Percentiles rank a stretch among this genome's conserved stretches.
These are phyloP conservation scores for Trichocomaceae sp. DNA, from an alignment of 2,329 filamentous ascomycete species.

Conservation along the genomic window DNA sequence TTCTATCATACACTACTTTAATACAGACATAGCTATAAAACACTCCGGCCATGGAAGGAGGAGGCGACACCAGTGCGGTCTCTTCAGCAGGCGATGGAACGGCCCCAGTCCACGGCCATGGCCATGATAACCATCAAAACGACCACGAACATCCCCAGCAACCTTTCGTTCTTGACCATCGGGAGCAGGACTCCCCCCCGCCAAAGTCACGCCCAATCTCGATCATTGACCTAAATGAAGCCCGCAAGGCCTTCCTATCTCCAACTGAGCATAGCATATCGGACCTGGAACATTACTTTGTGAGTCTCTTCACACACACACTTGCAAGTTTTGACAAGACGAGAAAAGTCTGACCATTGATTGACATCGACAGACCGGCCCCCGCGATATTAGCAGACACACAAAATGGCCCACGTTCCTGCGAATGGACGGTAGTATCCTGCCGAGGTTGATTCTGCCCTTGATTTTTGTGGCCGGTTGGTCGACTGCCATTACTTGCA, in stretches of 20 bases:
- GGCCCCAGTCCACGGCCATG: slow-evolving; percentile 18
- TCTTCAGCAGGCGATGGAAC: slow-evolving; percentile 13
- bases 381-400: slow-evolving; percentile 63
- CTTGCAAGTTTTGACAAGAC: background rate
- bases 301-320: slow-evolving; percentile 23
- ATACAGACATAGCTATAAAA: background rate
- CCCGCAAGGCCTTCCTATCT: slow-evolving; percentile 3
- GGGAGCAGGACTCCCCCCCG: slow-evolving; percentile 21
- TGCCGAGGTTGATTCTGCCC: slow-evolving; percentile 68
- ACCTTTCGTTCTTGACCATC: slow-evolving; percentile 8
- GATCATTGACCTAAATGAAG: slow-evolving; percentile 25
- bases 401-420: slow-evolving; percentile 72
- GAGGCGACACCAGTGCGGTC: slow-evolving; percentile 10
- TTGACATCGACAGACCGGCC: slow-evolving; percentile 31
- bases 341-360: slow-evolving; percentile 9
- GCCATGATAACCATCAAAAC: slow-evolving; percentile 12
- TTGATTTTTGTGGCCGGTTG: slow-evolving; percentile 57
- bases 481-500: slow-evolving; percentile 58
- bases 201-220: slow-evolving; percentile 28
- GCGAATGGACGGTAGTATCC: slow-evolving; percentile 67
- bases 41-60: slow-evolving; percentile 9
- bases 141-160: slow-evolving; percentile 14
- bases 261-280: slow-evolving; percentile 19
- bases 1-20: background rate
- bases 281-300: slow-evolving; percentile 58